These are phyloP conservation scores for Omphalotus olearius DNA, from an alignment of 1,284 basidiomycete species.

Conservation along the genomic window DNA sequence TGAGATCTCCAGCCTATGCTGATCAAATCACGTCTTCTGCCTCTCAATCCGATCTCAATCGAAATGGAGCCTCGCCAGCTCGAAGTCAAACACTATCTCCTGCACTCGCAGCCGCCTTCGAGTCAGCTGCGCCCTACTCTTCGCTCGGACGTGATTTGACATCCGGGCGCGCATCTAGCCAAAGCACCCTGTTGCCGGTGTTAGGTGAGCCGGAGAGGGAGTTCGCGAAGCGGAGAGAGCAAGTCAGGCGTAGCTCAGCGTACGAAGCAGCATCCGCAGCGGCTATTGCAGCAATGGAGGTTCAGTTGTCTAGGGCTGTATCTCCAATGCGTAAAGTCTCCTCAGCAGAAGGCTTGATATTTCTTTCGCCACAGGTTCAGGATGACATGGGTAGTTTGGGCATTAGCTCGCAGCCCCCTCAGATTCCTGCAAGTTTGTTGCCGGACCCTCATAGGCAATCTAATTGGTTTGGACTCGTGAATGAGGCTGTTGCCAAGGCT, in stretches of 20 bases:
- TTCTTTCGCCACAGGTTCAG: background rate
- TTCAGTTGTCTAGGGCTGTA: background rate
- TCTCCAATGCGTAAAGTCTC: background rate
- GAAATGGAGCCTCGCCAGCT: background rate
- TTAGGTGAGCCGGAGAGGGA: too few relatives aligned
- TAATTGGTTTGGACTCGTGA: background rate
- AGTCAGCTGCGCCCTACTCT: conserved; percentile 2
- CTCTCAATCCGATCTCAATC: background rate
- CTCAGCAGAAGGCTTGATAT: background rate
- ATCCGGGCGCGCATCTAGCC: background rate
- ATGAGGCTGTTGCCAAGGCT: too few relatives aligned
- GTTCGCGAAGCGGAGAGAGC: background rate
- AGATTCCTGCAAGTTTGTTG: conserved; percentile 1
- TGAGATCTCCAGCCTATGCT: background rate
- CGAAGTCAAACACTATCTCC: conserved; percentile 1
- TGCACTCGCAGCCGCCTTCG: conserved; percentile 2
- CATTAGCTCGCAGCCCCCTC: background rate
- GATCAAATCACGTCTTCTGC: background rate
- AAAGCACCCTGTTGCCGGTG: background rate
- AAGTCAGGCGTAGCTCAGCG: background rate
- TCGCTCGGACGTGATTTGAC: background rate
- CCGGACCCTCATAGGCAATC: conserved; percentile 6
- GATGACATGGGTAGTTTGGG: background rate
- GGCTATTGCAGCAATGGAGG: conserved; percentile 5
- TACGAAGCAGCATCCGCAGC: conserved; percentile 7